A percentile compares a stretch with the other conserved stretches of the same genome.
phyloP scores from a whole-genome alignment of 2,329 filamentous ascomycete genomes.

The Alternaria arbusti region DNA sequence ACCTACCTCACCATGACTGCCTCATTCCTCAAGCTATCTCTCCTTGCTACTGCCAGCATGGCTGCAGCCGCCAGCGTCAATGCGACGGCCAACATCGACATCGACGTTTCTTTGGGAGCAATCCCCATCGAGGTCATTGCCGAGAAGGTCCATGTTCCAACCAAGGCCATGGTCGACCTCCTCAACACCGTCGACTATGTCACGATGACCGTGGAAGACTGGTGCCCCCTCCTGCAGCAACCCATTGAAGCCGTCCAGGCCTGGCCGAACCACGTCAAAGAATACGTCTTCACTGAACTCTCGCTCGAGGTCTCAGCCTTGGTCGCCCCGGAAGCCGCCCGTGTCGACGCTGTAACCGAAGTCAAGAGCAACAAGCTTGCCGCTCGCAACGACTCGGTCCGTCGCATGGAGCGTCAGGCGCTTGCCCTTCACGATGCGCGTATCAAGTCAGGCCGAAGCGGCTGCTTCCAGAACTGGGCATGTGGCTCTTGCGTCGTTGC shows the following conservation, averaged over 20 bases:
- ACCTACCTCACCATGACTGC: neutral
- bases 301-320: neutral
- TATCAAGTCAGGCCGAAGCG: neutral
- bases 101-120: neutral
- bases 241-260: neutral
- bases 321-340: neutral
- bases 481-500: neutral
- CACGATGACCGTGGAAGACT: neutral
- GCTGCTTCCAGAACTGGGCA: neutral
- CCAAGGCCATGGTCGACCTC: neutral
- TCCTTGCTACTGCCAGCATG: neutral
- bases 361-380: neutral
- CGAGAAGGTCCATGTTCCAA: neutral
- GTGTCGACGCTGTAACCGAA: neutral
- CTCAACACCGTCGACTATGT: neutral
- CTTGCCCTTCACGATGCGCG: neutral
- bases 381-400: neutral
- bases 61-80: neutral
- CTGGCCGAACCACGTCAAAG: neutral
- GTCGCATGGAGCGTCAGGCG: neutral
- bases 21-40: neutral
- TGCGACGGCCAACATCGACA: neutral
- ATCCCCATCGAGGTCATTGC: neutral
- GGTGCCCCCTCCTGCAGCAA: neutral
- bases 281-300: neutral